phyloP scores from a whole-genome alignment of 306 rosid species.

The Crotalaria pallida region DNA sequence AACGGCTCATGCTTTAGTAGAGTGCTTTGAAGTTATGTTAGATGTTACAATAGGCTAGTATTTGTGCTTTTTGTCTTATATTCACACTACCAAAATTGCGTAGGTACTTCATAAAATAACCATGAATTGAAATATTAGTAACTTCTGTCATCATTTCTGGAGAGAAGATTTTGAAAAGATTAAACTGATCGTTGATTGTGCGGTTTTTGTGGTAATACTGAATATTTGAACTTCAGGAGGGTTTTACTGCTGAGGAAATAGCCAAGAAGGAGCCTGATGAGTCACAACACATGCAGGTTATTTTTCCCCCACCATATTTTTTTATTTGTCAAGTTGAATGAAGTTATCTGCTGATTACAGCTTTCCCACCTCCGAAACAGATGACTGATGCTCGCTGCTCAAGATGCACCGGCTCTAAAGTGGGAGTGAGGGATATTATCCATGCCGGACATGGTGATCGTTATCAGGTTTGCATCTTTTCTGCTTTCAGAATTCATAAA shows the following conservation, averaged over 20 bases:
- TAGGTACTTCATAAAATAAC: neutral
- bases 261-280: constrained; percentile 71
- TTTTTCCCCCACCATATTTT: neutral
- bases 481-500: constrained; percentile 2
- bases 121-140: neutral
- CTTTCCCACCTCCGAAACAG: constrained; percentile 39
- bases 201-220: constrained; percentile 8
- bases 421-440: constrained; percentile 78
- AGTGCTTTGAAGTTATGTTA: neutral
- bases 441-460: constrained; percentile 86
- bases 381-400: constrained; percentile 94
- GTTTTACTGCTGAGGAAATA: constrained; percentile 76
- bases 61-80: neutral
- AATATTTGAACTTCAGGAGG: constrained; percentile 55
- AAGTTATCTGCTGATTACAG: constrained; percentile 20
- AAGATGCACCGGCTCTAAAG: constrained; percentile 68
- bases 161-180: constrained; percentile 1
- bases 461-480: constrained; percentile 55
- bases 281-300: constrained; percentile 77
- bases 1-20: neutral
- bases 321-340: constrained; percentile 4
- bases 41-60: neutral
- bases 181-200: constrained; percentile 3
- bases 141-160: constrained; percentile 1
- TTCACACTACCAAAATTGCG: neutral